Percentiles rank a stretch among this genome's conserved stretches.
Evolutionary conservation across 1,139 yeast genomes (phyloP).

Genomic region (Blastobotrys proliferans): DNA sequence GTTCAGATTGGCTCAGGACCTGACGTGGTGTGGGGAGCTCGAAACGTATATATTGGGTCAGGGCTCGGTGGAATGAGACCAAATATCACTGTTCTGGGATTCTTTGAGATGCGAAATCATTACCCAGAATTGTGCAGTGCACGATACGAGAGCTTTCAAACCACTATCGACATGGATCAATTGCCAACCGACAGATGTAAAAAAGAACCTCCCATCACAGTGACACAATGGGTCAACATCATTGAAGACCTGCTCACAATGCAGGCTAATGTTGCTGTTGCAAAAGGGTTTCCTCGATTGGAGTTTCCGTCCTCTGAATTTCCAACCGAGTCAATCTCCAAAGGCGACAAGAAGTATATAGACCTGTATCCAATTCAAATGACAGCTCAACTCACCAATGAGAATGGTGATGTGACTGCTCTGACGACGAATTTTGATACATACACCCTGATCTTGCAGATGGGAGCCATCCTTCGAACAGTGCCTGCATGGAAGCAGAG

Average conservation of each 20-base stretch:
- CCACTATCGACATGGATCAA: slow-evolving; percentile 25
- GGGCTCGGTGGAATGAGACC: slow-evolving; percentile 98
- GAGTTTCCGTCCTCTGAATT: slow-evolving; percentile 47
- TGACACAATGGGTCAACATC: slow-evolving; percentile 85
- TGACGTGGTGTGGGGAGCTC: slow-evolving; percentile 86
- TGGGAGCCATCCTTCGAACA: slow-evolving; percentile 87
- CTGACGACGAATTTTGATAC: slow-evolving; percentile 90
- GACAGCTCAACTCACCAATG: slow-evolving; percentile 71
- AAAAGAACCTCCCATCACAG: slow-evolving; percentile 62
- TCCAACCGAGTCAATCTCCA: slow-evolving; percentile 15
- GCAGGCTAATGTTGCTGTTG: slow-evolving; percentile 90
- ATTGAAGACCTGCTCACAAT: slow-evolving; percentile 86
- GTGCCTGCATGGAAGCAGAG: slow-evolving; percentile 88
- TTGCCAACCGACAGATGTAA: slow-evolving; percentile 82
- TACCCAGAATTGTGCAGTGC: slow-evolving; percentile 2
- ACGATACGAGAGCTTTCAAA: slow-evolving; percentile 1
- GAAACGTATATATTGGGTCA: slow-evolving; percentile 89
- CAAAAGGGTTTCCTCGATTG: slow-evolving; percentile 71
- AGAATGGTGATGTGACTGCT: slow-evolving; percentile 54
- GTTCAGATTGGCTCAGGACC: slow-evolving; percentile 90
- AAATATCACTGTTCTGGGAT: slow-evolving; percentile 86
- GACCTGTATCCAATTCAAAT: slow-evolving; percentile 95
- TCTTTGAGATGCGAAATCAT: slow-evolving; percentile 47
- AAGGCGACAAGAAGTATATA: slow-evolving; percentile 47
- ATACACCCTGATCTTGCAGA: slow-evolving; percentile 82